These are phyloP conservation scores for Novymonas esmeraldas DNA, from an alignment of 208 protist genomes.

Conservation along the genomic window DNA sequence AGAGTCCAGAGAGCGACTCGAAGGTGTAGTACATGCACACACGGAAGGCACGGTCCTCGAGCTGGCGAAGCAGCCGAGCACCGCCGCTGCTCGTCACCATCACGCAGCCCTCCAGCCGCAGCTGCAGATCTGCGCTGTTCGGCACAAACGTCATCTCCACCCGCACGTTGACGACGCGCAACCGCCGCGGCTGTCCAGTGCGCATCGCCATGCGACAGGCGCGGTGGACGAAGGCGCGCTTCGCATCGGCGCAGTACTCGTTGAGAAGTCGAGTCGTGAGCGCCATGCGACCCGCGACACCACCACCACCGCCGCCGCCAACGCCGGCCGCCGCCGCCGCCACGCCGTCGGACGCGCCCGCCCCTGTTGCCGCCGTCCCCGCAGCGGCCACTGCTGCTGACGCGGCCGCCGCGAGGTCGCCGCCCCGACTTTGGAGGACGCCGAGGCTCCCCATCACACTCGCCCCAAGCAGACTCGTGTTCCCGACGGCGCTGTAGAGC, in stretches of 20 bases:
- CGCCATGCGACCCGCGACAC: slow-evolving; percentile 27
- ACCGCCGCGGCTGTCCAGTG: slow-evolving; percentile 31
- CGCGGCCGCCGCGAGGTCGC: background rate
- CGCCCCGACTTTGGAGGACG: background rate
- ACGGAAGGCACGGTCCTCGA: slow-evolving; percentile 70
- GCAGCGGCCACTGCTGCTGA: slow-evolving; percentile 7
- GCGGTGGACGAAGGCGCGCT: slow-evolving; percentile 72
- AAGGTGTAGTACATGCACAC: slow-evolving; percentile 64
- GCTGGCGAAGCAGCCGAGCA: slow-evolving; percentile 29
- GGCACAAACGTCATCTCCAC: slow-evolving; percentile 76
- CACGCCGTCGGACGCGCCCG: background rate
- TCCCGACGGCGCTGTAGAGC: background rate
- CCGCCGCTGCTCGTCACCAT: slow-evolving; percentile 54
- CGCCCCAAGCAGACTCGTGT: background rate
- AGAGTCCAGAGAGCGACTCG: slow-evolving; percentile 25
- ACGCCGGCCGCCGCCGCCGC: slow-evolving; percentile 7
- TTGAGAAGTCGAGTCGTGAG: slow-evolving; percentile 64
- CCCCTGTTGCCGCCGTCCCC: slow-evolving; percentile 2
- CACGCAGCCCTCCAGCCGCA: slow-evolving; percentile 80
- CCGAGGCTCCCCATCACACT: background rate
- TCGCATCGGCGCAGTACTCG: slow-evolving; percentile 81
- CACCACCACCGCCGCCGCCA: background rate
- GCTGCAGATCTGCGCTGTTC: slow-evolving; percentile 73
- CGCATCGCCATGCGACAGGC: slow-evolving; percentile 73
- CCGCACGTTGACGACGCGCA: slow-evolving; percentile 68